Conservation (phyloP, 139 green algal genomes). For the Asterochloris sp. region DNA sequence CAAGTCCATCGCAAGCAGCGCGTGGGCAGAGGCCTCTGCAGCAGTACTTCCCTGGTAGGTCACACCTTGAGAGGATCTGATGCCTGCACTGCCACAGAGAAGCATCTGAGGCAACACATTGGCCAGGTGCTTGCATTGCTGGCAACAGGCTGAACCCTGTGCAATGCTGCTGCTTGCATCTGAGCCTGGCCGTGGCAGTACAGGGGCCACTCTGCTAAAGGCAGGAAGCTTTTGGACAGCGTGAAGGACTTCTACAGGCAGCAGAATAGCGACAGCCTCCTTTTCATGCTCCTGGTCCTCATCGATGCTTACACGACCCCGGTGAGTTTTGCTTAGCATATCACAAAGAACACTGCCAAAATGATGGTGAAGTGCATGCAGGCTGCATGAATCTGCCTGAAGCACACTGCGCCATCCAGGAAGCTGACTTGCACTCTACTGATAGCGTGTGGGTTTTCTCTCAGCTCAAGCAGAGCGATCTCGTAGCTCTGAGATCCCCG, state of each 20-base stretch:
- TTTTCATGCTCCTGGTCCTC: conserved; percentile 75
- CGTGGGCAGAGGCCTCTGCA: conserved; percentile 1
- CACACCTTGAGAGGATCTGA: not conserved
- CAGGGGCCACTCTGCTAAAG: conserved; percentile 16
- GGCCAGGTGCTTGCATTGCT: conserved; percentile 4
- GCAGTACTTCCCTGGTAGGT: not conserved
- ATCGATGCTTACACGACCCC: conserved; percentile 62
- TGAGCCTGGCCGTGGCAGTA: not conserved
- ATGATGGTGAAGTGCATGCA: no score
- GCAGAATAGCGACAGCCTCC: conserved; percentile 65
- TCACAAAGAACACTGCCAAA: no score
- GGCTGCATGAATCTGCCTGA: no score
- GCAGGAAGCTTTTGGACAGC: conserved; percentile 31
- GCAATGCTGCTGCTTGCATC: no score
- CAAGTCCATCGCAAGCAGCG: not conserved
- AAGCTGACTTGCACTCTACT: no score
- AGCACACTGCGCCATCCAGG: no score
- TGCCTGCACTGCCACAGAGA: not conserved
- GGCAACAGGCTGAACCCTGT: no score
- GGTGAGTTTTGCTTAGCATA: conserved; percentile 9
- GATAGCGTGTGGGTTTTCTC: no score
- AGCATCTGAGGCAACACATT: not conserved
- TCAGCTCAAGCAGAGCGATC: not conserved
- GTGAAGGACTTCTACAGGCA: conserved; percentile 49
- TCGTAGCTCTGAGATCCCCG: not conserved